Evolutionary conservation across 352 stramenopile genomes (phyloP).

Genomic region (Pythium apleroticum): DNA sequence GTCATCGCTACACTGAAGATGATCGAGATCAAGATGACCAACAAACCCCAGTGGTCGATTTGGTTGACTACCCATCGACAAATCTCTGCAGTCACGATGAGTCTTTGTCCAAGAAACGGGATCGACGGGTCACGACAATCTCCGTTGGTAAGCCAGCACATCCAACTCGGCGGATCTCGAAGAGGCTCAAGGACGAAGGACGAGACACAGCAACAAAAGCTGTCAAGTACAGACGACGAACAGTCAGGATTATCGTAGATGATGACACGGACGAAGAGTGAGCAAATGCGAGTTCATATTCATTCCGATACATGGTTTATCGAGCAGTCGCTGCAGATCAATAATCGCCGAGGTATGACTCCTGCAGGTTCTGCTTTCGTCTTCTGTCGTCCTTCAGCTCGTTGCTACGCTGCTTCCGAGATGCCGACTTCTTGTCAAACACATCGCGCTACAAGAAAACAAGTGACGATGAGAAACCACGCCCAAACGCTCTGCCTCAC

Average conservation of each 20-base stretch:
- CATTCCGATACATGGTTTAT: not conserved
- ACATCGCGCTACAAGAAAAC: slow-evolving; percentile 50
- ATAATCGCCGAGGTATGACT: slow-evolving; percentile 69
- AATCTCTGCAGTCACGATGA: not conserved
- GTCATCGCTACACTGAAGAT: not conserved
- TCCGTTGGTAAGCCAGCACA: not conserved
- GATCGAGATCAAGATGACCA: not conserved
- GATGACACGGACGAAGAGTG: slow-evolving; percentile 1
- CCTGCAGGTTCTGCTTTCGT: slow-evolving; percentile 78
- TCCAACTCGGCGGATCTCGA: not conserved
- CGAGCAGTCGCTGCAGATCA: slow-evolving; percentile 8
- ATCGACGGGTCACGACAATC: not conserved
- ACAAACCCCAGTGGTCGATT: not conserved
- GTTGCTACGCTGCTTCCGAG: slow-evolving; percentile 78
- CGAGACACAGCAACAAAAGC: not conserved
- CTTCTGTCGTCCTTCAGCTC: slow-evolving; percentile 74
- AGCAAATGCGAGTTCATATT: not conserved
- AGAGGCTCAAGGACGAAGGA: not conserved
- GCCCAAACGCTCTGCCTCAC: not conserved
- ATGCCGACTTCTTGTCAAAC: slow-evolving; percentile 81
- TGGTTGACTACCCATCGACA: not conserved
- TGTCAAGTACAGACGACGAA: not conserved
- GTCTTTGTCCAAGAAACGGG: not conserved
- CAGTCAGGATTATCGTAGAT: not conserved
- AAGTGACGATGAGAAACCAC: not conserved